Base-by-base conservation (phyloP, 768 basidiomycete genomes). In the Termitomyces sp. region DNA sequence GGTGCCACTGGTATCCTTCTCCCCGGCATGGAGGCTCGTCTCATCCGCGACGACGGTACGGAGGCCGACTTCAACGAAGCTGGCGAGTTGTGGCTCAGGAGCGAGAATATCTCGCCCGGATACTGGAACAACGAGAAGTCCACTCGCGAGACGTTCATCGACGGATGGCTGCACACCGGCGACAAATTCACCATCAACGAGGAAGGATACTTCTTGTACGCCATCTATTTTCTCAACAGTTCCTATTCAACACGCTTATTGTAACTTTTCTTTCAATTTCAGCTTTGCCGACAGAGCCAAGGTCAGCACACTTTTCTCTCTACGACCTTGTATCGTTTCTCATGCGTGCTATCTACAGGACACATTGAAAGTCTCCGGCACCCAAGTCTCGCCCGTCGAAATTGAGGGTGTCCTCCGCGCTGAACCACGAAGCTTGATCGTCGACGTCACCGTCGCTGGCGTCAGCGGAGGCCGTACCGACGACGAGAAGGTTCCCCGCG, bases 251-350 rank as follows among this genome's bases (percentile, higher is more conserved):
- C 13, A 10, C 40, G 55, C 49, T 42, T 31, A 49, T 44, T 48
- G 3, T 22, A 22, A 53, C 36, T 31, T 38, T 10, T n/a, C 33
- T 27, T 25, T 27, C 20, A 32, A 29, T 22, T 39, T 11, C 53
- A 89, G 87, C 67, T 91, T 83, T 60, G 83, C 83, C 12, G 90
- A 92, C 66, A 78, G 91, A 50, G 75, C 77, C n/a, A 91, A 92
- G 79, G 88, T 86, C 48, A 31, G 57, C 56, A 5, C 45, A n/a
- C 15, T 20, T 3, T 18, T 2, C 15, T n/a, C 9, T 6, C 40
- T 25, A 32, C 13, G 7, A 10, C n/a, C 10, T 12, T 3, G 20
- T 31, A 1, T 6, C 12, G 16, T 32, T n/a, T 43, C 51, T 53
- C 41, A 53, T 18, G 31, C 45, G 11, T 27, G 12, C 7, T 20